Conservation (phyloP, 75 land plant genomes). For the Sequoiadendron giganteum region DNA sequence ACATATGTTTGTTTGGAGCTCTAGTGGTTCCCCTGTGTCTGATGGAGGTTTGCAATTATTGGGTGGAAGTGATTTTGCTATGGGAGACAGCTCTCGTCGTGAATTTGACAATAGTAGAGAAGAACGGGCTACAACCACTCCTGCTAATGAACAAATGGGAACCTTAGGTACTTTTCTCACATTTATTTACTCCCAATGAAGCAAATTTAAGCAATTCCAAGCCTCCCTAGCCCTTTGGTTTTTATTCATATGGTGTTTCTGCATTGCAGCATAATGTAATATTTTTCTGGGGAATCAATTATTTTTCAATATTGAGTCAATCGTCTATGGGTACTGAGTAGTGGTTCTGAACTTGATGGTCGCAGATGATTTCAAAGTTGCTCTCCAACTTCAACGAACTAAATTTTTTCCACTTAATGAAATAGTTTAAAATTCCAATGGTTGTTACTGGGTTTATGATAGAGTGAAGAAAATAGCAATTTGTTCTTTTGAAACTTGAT, state of each 20-base stretch:
- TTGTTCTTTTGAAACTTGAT: background rate
- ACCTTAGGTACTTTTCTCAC: background rate
- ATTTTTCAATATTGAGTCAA: background rate
- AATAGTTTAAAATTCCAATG: background rate
- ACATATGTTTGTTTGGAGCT: conserved; percentile 91
- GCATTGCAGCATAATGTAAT: background rate
- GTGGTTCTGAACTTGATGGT: background rate
- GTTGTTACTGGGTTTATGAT: background rate
- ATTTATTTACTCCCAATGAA: background rate
- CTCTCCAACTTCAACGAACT: background rate
- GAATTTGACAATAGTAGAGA: conserved; percentile 12
- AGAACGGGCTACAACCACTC: background rate
- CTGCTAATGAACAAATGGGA: background rate
- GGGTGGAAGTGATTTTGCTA: conserved; percentile 27
- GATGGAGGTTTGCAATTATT: conserved; percentile 51
- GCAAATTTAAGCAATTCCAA: background rate
- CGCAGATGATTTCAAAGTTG: background rate
- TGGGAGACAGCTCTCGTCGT: conserved; percentile 8
- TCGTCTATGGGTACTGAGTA: background rate
- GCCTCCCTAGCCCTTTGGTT: background rate
- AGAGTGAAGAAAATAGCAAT: background rate
- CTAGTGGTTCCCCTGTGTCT: conserved; percentile 72
- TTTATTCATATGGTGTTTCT: background rate
- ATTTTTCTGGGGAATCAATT: background rate
- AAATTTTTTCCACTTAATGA: background rate